These are phyloP conservation scores for Ehretia macrophylla DNA, from an alignment of 257 asterid genomes.

Conservation along the genomic window DNA sequence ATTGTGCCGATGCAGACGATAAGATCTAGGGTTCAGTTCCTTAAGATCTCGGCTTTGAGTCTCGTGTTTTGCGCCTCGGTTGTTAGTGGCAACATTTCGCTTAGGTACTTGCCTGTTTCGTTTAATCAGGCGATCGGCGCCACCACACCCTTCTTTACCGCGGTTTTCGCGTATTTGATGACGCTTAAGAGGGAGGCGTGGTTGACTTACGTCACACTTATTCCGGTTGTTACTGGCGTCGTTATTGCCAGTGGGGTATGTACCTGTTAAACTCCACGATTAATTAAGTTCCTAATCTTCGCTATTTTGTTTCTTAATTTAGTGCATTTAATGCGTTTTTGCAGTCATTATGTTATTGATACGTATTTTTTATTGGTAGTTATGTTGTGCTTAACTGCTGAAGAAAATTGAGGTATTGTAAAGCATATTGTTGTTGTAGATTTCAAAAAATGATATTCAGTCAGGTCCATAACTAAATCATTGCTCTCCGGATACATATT, in stretches of 20 bases:
- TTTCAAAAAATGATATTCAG: no score
- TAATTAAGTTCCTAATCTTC: background rate
- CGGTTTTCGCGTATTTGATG: constrained; percentile 31
- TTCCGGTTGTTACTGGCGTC: constrained; percentile 36
- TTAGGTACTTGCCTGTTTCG: constrained; percentile 31
- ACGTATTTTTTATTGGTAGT: no score
- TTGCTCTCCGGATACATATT: no score
- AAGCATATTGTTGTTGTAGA: no score
- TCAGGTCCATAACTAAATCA: no score
- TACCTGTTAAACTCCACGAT: background rate
- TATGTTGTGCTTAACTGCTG: no score
- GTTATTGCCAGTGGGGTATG: constrained; percentile 42
- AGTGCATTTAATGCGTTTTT: no score
- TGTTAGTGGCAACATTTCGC: constrained; percentile 32
- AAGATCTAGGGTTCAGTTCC: constrained; percentile 29
- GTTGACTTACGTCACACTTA: constrained; percentile 27
- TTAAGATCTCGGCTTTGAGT: constrained; percentile 31
- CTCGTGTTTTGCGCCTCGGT: constrained; percentile 32
- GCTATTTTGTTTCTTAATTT: no score
- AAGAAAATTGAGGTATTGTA: no score
- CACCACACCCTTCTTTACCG: constrained; percentile 38
- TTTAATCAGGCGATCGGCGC: constrained; percentile 38
- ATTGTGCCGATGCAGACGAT: constrained; percentile 33
- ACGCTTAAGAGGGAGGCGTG: constrained; percentile 34
- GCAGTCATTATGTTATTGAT: no score